A percentile compares a stretch with the other conserved stretches of the same genome.
Evolutionary conservation across 768 basidiomycete genomes (phyloP).

Genomic region (Tricholomella constricta): DNA sequence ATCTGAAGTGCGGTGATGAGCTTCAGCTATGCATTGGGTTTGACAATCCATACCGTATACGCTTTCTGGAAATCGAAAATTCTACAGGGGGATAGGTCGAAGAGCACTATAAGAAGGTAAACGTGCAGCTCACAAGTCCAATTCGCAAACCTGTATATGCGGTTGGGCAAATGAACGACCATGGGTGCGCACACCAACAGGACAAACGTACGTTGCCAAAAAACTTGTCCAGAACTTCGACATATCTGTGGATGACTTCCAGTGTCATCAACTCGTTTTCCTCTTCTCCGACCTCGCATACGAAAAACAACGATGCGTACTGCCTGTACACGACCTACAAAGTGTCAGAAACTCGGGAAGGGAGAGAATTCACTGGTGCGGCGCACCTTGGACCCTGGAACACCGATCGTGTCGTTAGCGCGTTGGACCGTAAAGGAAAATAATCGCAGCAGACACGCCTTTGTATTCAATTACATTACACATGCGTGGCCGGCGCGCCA

Average conservation of each 20-base stretch:
- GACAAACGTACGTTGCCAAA: conserved; percentile 75
- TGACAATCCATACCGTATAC: conserved; percentile 63
- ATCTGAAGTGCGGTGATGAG: conserved; percentile 45
- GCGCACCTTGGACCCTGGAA: conserved; percentile 37
- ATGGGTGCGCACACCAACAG: conserved; percentile 37
- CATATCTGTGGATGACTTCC: conserved; percentile 83
- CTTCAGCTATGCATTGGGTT: too few relatives aligned
- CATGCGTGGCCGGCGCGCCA: conserved; percentile 86
- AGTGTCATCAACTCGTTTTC: conserved; percentile 85
- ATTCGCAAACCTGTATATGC: conserved; percentile 74
- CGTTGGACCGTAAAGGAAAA: background rate
- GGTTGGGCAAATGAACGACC: conserved; percentile 49
- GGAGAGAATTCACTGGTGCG: too few relatives aligned
- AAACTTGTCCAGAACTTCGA: conserved; percentile 76
- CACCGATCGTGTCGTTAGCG: background rate
- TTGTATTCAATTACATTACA: conserved; percentile 98
- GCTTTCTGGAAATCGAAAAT: conserved; percentile 99
- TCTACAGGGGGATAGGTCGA: conserved; percentile 36
- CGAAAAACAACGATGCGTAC: conserved; percentile 86
- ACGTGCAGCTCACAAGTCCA: conserved; percentile 71
- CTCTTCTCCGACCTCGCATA: conserved; percentile 66
- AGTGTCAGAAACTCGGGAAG: background rate
- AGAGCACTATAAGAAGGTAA: background rate
- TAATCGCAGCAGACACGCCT: conserved; percentile 49
- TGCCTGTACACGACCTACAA: conserved; percentile 75